Percentiles rank a stretch among this genome's conserved stretches.
These are phyloP conservation scores for Ramularia endophylla DNA, from an alignment of 2,329 filamentous ascomycete species.

Conservation along the genomic window DNA sequence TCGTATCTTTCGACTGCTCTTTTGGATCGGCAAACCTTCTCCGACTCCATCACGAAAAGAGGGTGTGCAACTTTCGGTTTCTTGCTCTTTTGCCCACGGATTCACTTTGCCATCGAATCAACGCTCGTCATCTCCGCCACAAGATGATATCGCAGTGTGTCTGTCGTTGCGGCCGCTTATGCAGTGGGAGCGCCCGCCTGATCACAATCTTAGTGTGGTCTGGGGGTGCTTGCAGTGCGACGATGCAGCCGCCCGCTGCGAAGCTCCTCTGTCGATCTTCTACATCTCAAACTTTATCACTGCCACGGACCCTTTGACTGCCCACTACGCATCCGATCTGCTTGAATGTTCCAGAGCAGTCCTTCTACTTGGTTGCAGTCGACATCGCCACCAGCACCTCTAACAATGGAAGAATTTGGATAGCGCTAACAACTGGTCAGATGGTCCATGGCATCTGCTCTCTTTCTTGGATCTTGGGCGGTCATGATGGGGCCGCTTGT, in stretches of 20 bases:
- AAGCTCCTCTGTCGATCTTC: slow-evolving; percentile 18
- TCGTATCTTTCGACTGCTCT: slow-evolving; percentile 9
- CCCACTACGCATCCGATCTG: too few species aligned
- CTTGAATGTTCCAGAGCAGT: too few species aligned
- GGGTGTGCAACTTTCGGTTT: slow-evolving; percentile 21
- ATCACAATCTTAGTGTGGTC: slow-evolving; percentile 27
- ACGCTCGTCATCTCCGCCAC: slow-evolving; percentile 18
- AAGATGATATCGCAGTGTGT: slow-evolving; percentile 19
- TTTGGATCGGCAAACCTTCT: slow-evolving; percentile 8
- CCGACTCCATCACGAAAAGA: slow-evolving; percentile 11
- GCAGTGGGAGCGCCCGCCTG: slow-evolving; percentile 29
- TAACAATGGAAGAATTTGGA: slow-evolving; percentile 2
- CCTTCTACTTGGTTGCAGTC: neutral
- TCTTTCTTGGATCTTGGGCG: slow-evolving; percentile 90
- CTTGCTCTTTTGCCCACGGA: slow-evolving; percentile 12
- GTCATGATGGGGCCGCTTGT: slow-evolving; percentile 86
- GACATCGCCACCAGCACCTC: slow-evolving; percentile 1
- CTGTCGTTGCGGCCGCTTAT: slow-evolving; percentile 23
- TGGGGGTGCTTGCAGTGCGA: slow-evolving; percentile 20
- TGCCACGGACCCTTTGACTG: slow-evolving; percentile 3
- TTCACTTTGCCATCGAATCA: slow-evolving; percentile 15
- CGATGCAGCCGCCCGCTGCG: slow-evolving; percentile 20
- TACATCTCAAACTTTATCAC: slow-evolving; percentile 9
- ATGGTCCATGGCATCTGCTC: slow-evolving; percentile 86
- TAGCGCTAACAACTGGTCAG: slow-evolving; percentile 49